Evolutionary conservation across 164 flowering plant genomes (phyloP).

Genomic region (Brasenia schreberi): DNA sequence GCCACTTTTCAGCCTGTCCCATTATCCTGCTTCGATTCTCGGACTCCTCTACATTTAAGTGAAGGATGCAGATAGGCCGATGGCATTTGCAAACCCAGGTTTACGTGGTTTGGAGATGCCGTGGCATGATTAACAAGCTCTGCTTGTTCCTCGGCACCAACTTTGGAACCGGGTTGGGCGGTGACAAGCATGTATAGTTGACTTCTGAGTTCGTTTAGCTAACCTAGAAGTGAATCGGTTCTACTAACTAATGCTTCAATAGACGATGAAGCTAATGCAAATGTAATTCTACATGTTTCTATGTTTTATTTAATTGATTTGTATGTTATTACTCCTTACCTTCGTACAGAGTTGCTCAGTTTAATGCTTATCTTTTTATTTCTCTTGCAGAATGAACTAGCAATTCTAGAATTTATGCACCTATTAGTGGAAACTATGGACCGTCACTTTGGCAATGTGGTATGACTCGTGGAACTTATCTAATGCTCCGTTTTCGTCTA

Average conservation of each 20-base stretch:
- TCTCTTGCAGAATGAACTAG: constrained; percentile 81
- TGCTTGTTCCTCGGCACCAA: neutral
- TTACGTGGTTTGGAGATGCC: no score
- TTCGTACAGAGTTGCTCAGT: neutral
- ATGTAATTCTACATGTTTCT: no score
- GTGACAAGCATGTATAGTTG: neutral
- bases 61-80: no score
- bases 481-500: no score
- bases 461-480: constrained; percentile 14
- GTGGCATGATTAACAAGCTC: no score
- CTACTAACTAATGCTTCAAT: neutral
- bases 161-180: neutral
- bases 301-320: neutral
- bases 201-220: neutral
- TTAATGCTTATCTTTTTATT: constrained; percentile 1
- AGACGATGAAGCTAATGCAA: neutral
- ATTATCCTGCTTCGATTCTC: no score
- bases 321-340: neutral
- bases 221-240: neutral
- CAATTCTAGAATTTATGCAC: constrained; percentile 89
- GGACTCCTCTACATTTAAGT: no score
- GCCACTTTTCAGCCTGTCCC: no score
- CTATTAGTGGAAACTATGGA: constrained; percentile 96
- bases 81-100: no score
- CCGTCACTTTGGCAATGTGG: constrained; percentile 98